Percentiles rank a stretch among this genome's conserved stretches.
Conservation (phyloP, 768 basidiomycete genomes). For the Russula sp. region DNA sequence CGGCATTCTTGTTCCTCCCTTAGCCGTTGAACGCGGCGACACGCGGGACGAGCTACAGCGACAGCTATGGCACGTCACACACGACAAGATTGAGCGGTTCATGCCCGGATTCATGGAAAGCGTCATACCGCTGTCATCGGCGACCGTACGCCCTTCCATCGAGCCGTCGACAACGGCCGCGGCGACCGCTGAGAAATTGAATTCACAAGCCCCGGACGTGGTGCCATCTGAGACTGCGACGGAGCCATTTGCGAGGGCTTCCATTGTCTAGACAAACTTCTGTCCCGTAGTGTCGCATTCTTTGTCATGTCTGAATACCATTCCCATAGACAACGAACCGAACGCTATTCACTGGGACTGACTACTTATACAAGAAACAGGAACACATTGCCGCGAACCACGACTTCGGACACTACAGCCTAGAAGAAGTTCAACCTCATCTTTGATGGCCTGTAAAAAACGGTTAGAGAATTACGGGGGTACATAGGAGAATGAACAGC, state of each 20-base stretch:
- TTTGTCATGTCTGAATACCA: background rate
- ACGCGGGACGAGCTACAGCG: conserved; percentile 57
- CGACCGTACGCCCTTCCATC: conserved; percentile 13
- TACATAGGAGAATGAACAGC: background rate
- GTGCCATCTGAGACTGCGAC: background rate
- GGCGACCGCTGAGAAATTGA: background rate
- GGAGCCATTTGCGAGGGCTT: background rate
- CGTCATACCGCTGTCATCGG: conserved; percentile 46
- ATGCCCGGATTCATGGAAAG: conserved; percentile 83
- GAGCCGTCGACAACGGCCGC: background rate
- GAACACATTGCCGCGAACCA: background rate
- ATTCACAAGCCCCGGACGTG: background rate
- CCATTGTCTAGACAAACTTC: background rate
- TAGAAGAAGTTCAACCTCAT: conserved; percentile 17
- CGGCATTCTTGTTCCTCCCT: conserved; percentile 69
- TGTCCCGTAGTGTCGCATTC: background rate
- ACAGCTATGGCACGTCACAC: conserved; percentile 79
- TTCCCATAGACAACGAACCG: background rate
- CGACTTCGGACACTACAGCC: background rate
- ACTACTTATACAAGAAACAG: background rate
- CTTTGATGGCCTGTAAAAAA: conserved; percentile 13
- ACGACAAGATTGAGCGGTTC: conserved; percentile 84
- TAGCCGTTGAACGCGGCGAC: conserved; percentile 32
- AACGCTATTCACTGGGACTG: background rate
- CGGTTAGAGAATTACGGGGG: background rate